Evolutionary conservation across 108 stramenopile genomes (phyloP), one percentile per base, ranked within the genome.

Genomic region (Skeletonema potamos): DNA sequence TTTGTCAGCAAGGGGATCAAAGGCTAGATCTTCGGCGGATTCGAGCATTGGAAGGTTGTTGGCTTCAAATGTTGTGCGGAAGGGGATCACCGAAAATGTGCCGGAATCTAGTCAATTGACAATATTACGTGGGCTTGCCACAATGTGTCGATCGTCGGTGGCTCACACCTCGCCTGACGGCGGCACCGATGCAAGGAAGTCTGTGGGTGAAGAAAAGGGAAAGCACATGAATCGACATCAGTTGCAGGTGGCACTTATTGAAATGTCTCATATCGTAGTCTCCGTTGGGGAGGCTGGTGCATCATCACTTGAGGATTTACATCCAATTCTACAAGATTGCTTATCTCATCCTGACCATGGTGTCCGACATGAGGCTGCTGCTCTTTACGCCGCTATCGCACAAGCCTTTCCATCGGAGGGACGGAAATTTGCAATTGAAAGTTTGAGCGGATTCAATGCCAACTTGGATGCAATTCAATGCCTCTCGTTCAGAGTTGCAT

Each of bases 321-420:
- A 84, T 6, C 74, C 84, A 26, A 81, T 75, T 15, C 74, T 95
- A n/a, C 68, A 70, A 30, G 66, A 76, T 46, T 88, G 84, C 59
- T 72, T 95, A 6, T 62, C 76, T 10, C 84, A 92, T 62, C 4
- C 80, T n/a, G 88, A 91, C 66, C 87, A 89, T 30, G 91, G 91
- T 5, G 94, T 95, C 12, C 84, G 94, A 26, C 76, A 89, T 60
- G 94, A 95, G 79, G 89, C 94, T 43, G 91, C 91, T 13, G 75
- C 85, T 22, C 86, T 81, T 2, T 89, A 74, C 72, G 82, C 75
- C 36, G 79, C 91, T 0, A 70, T 95, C n/a, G 67, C 84, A 10
- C 83, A 76, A 11, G 64, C 74, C 4, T 89, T 89, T 77, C 94
- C 94, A 2, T 24, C 68, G 1, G 74, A 68, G 29, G 91, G 88